Conservation (phyloP, 805 yeast genomes). For the Starmerella ratchasimensis region DNA sequence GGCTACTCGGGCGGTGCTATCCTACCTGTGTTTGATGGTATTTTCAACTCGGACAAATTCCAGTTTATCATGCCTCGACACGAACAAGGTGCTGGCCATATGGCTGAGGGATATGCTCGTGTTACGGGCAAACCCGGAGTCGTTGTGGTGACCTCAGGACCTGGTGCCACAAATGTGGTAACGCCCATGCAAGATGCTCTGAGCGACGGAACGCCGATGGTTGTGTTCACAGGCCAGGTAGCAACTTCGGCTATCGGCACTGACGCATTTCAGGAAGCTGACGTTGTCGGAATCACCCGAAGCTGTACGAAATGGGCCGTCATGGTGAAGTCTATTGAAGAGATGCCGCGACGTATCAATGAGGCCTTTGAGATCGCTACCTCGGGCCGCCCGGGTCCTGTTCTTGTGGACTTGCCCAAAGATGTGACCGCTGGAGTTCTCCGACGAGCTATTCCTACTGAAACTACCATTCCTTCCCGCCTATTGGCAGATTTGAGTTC, state of each 20-base stretch:
- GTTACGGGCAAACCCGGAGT: slow-evolving; percentile 96
- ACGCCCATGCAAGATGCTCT: slow-evolving; percentile 98
- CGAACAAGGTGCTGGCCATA: slow-evolving; percentile 99
- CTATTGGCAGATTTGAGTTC: slow-evolving; percentile 59
- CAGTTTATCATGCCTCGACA: slow-evolving; percentile 87
- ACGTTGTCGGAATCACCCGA: slow-evolving; percentile 89
- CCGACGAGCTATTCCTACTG: slow-evolving; percentile 76
- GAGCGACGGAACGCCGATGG: slow-evolving; percentile 93
- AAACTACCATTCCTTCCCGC: slow-evolving; percentile 48
- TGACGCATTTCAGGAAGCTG: slow-evolving; percentile 99
- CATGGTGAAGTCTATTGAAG: slow-evolving; percentile 91
- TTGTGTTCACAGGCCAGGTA: slow-evolving; percentile 95
- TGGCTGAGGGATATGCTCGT: slow-evolving; percentile 98
- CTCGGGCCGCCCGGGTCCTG: slow-evolving; percentile 96
- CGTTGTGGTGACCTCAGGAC: slow-evolving; percentile 96
- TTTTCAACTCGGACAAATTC: slow-evolving; percentile 78
- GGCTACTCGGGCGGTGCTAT: slow-evolving; percentile 99
- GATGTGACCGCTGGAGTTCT: slow-evolving; percentile 91
- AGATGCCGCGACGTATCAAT: slow-evolving; percentile 86
- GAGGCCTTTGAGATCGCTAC: slow-evolving; percentile 97
- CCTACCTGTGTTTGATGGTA: slow-evolving; percentile 94
- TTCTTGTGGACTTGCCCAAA: slow-evolving; percentile 91
- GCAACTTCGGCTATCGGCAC: slow-evolving; percentile 93
- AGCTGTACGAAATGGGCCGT: slow-evolving; percentile 99
- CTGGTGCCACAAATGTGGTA: slow-evolving; percentile 96